phyloP scores from a whole-genome alignment of 148 eudicot species.

The Selenicereus undatus region DNA sequence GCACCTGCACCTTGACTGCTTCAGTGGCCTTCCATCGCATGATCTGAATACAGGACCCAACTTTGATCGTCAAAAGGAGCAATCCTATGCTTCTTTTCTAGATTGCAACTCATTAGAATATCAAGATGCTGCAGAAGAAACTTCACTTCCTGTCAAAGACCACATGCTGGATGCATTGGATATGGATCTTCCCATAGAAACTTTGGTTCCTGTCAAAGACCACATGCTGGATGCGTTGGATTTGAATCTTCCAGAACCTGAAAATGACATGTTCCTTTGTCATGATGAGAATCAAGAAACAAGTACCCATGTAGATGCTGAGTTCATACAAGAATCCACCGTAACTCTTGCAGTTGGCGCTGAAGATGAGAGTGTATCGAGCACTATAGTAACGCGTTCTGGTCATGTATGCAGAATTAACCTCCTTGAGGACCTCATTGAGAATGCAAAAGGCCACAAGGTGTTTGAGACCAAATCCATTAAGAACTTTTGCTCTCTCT shows the following conservation, averaged over 20 bases:
- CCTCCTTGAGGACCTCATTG: slow-evolving; percentile 59
- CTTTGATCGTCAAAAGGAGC: slow-evolving; percentile 7
- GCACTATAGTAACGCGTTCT: slow-evolving; percentile 44
- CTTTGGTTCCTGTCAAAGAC: slow-evolving; percentile 11
- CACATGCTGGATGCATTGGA: slow-evolving; percentile 6
- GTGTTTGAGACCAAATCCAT: slow-evolving; percentile 27
- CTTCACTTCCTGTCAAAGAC: slow-evolving; percentile 10
- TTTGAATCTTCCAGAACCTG: slow-evolving; percentile 27
- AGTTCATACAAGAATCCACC: slow-evolving; percentile 21
- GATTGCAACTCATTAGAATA: slow-evolving; percentile 17
- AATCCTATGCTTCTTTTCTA: slow-evolving; percentile 7
- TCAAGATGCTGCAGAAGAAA: slow-evolving; percentile 15
- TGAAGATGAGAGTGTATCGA: slow-evolving; percentile 29
- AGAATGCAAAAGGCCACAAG: slow-evolving; percentile 70
- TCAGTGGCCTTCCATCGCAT: slow-evolving; percentile 5
- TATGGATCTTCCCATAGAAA: slow-evolving; percentile 21
- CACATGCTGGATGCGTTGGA: slow-evolving; percentile 6
- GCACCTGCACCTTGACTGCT: neutral
- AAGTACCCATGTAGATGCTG: slow-evolving; percentile 17
- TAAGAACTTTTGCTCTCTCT: too few relatives aligned
- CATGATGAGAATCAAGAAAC: slow-evolving; percentile 28
- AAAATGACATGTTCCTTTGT: slow-evolving; percentile 7
- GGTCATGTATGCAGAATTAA: slow-evolving; percentile 49
- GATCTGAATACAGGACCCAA: slow-evolving; percentile 2
- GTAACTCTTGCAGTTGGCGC: slow-evolving; percentile 28